Base-by-base conservation (phyloP, 1,284 basidiomycete species). In the Apiotrichum domesticum region DNA sequence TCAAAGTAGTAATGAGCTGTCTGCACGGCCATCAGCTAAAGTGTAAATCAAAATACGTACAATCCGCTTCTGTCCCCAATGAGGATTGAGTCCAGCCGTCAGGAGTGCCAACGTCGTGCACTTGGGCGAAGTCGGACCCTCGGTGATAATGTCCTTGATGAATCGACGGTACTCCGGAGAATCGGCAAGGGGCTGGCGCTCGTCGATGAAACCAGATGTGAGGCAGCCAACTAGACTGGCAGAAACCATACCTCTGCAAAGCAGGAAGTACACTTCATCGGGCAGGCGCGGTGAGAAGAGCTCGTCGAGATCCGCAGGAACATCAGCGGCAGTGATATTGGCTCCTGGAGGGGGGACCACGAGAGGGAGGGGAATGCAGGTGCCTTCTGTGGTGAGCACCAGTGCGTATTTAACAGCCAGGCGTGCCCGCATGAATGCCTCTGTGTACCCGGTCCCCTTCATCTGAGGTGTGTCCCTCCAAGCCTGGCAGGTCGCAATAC, bases 211-310 rank as follows among this genome's bases (percentile, higher is more conserved):
- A 1, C 81, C 93, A 33, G 84, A 86, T 6, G 90, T 90, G 55
- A 98, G 83, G 86, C 91, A 95, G 29, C 92, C 87, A 14, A 98
- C 83, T 8, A 92, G 85, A 63, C 89, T 87, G 0, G 92, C 87
- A 10, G 86, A 86, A 56, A 98, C 77, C 33, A 98, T 82, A 6
- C 95, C 95, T 14, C 92, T 85, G 47, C 93, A 97, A 57, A 98
- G 83, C 74, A 97, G 95, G 76, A 88, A 95, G 79, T 95, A 98
- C 57, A 98, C 82, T 73, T 98, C 94, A 76, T 98, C 95, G 0
- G 96, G 95, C 14, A 99, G 81, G 40, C 92, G 87, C 72, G 90
- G 82, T 3, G 93, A 96, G 78, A 98, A 98, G 63, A 98, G 88
- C 52, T 97, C 93, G 71, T 96, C 89, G 41, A 99, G 79, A 77